Conservation (phyloP, 345 rosid genomes). For the Ceriops decandra region DNA sequence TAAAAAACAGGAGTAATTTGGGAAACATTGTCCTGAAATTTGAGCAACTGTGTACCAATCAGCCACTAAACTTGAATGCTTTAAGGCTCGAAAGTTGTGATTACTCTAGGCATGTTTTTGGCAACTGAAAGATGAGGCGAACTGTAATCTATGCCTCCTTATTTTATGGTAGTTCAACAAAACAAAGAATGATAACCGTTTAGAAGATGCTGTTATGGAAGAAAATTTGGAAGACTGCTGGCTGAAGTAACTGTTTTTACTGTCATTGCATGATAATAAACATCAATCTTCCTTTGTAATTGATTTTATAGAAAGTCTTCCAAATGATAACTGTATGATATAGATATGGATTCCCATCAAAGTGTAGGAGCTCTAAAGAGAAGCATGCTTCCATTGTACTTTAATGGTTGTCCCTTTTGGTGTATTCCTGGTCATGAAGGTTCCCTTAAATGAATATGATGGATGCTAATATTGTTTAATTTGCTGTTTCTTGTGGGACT, state of each 20-base stretch:
- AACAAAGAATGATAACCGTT: not conserved
- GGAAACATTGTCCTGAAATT: slow-evolving; percentile 39
- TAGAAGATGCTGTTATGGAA: not conserved
- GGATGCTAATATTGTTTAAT: not conserved
- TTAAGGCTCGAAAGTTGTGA: slow-evolving; percentile 59
- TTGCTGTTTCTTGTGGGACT: not conserved
- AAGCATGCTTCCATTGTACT: too few relatives aligned
- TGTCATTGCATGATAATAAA: not conserved
- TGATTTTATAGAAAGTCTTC: not conserved
- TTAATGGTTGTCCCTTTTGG: too few relatives aligned
- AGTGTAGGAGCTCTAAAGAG: too few relatives aligned
- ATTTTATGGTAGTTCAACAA: not conserved
- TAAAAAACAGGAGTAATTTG: slow-evolving; percentile 36
- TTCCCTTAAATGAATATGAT: too few relatives aligned
- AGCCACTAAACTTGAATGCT: slow-evolving; percentile 61
- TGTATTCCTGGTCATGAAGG: too few relatives aligned
- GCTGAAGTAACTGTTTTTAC: not conserved
- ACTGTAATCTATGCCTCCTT: slow-evolving; percentile 36
- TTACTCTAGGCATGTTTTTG: slow-evolving; percentile 70
- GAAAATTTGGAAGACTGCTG: not conserved
- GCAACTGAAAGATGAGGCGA: slow-evolving; percentile 76
- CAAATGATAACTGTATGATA: too few relatives aligned
- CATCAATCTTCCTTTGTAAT: not conserved
- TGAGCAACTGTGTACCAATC: slow-evolving; percentile 43
- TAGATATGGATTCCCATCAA: too few relatives aligned